Evolutionary conservation across 2,329 filamentous ascomycete genomes (phyloP).

Genomic region (Beauveria sp.): DNA sequence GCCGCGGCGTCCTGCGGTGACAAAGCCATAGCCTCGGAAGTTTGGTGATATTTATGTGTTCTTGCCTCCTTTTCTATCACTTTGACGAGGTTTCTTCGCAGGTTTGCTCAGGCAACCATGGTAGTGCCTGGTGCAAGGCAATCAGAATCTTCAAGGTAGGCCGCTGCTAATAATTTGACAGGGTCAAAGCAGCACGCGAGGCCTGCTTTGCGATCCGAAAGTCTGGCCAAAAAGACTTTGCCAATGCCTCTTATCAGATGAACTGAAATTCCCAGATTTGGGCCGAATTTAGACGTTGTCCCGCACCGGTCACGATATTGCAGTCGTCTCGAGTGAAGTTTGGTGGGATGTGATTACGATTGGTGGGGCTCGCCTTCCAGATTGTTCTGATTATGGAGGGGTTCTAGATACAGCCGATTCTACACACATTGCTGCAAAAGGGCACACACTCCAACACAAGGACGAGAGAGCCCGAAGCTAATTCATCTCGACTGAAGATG

Average conservation of each 20-base stretch:
- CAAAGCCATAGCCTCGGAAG: background rate
- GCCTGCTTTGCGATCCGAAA: background rate
- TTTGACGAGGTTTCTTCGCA: background rate
- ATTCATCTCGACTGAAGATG: no score
- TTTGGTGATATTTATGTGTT: background rate
- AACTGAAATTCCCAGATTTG: background rate
- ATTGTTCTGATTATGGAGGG: background rate
- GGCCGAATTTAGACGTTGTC: background rate
- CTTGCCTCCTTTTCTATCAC: background rate
- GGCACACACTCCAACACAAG: no score
- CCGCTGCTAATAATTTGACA: no score
- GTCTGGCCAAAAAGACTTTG: background rate
- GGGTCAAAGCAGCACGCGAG: background rate
- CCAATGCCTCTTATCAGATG: no score
- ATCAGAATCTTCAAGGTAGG: background rate
- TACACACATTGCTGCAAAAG: no score
- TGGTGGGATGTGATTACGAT: conserved; percentile 2
- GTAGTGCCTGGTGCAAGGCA: background rate
- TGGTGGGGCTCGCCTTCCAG: background rate
- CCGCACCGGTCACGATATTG: background rate
- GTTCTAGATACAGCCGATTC: no score
- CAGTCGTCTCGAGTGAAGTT: background rate
- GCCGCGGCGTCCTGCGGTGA: background rate
- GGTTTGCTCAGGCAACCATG: background rate
- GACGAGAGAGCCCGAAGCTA: no score